These are phyloP conservation scores for Lablab purpureus DNA, from an alignment of 306 rosid species.

Conservation along the genomic window DNA sequence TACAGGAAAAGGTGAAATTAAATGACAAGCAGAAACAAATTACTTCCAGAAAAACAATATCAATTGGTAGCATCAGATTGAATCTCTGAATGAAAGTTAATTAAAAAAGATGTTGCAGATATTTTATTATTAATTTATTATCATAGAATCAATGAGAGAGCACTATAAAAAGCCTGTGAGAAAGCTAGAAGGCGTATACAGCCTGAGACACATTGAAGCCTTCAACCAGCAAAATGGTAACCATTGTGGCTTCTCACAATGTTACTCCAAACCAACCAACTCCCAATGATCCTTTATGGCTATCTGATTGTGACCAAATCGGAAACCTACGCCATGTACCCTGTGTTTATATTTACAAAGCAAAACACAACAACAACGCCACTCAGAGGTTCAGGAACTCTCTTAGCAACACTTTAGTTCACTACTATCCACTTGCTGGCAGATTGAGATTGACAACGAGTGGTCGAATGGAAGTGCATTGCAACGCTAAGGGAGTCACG, in stretches of 20 bases:
- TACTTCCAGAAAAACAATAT: too few species aligned
- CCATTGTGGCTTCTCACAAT: background rate
- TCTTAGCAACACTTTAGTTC: slow-evolving; percentile 15
- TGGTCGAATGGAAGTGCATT: background rate
- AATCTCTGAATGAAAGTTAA: too few species aligned
- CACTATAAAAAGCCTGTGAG: too few species aligned
- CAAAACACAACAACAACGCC: background rate
- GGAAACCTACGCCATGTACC: background rate
- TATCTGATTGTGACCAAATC: background rate
- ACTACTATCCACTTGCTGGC: slow-evolving; percentile 47
- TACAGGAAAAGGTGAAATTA: too few species aligned
- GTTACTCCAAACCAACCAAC: background rate
- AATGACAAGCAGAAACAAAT: too few species aligned
- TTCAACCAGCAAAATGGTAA: background rate
- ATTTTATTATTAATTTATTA: too few species aligned
- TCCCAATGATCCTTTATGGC: background rate
- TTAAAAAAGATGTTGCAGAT: too few species aligned
- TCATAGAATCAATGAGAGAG: too few species aligned
- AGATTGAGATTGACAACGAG: background rate
- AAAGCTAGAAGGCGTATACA: too few species aligned
- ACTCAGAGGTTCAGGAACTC: slow-evolving; percentile 28
- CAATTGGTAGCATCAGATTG: too few species aligned
- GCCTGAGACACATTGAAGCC: background rate
- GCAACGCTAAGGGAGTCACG: slow-evolving; percentile 34
- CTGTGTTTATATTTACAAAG: background rate